Percentiles rank a stretch among this genome's conserved stretches.
These are phyloP conservation scores for Colletotrichum graminicola DNA, from an alignment of 2,329 filamentous ascomycete species.

Conservation along the genomic window DNA sequence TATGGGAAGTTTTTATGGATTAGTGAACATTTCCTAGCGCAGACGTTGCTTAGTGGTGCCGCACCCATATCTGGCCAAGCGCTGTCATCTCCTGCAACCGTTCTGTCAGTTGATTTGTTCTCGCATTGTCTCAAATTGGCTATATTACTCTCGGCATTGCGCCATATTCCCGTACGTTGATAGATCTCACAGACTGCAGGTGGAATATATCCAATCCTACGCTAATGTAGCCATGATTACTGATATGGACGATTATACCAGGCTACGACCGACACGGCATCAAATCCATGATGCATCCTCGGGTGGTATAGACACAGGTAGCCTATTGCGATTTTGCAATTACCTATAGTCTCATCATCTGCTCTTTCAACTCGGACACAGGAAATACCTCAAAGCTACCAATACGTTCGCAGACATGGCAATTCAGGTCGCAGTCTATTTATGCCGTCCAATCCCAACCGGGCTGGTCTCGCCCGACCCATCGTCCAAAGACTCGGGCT, in stretches of 20 bases:
- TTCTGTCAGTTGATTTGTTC: background rate
- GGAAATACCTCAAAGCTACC: background rate
- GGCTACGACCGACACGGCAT: background rate
- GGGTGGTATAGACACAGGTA: background rate
- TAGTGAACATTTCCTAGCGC: background rate
- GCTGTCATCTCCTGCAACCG: background rate
- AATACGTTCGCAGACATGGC: background rate
- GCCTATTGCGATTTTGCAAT: background rate
- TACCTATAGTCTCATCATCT: background rate
- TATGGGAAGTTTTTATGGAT: background rate
- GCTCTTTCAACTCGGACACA: background rate
- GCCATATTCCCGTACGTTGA: background rate
- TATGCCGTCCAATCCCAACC: background rate
- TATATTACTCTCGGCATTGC: background rate
- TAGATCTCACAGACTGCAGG: background rate
- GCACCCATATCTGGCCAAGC: background rate
- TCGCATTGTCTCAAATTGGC: background rate
- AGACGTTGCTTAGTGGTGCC: background rate
- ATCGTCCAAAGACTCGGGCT: conserved; percentile 5
- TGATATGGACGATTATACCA: background rate
- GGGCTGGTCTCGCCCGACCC: background rate
- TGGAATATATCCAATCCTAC: background rate
- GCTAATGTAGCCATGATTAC: background rate
- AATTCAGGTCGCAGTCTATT: background rate
- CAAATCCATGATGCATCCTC: background rate